These are phyloP conservation scores for Hypholoma sublateritium DNA, from an alignment of 768 basidiomycete species.

Conservation along the genomic window DNA sequence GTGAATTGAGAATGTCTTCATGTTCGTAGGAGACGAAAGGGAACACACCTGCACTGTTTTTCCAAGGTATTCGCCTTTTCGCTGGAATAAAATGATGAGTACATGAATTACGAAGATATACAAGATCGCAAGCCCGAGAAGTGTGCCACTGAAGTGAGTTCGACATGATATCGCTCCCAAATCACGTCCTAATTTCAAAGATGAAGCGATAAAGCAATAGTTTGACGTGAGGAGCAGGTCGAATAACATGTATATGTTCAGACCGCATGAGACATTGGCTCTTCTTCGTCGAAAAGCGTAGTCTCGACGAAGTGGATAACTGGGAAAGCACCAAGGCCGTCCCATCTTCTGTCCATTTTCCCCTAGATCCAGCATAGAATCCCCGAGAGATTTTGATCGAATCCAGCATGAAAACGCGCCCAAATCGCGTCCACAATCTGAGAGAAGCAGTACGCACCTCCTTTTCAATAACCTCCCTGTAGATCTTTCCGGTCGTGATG, in stretches of 20 bases:
- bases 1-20: not conserved
- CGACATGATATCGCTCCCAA: too few species aligned
- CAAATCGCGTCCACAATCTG: not conserved
- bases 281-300: too few species aligned
- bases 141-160: not conserved
- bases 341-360: too few species aligned
- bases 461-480: slow-evolving; percentile 93
- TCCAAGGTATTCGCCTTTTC: slow-evolving; percentile 87
- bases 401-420: too few species aligned
- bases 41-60: slow-evolving; percentile 88
- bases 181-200: too few species aligned
- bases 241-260: not conserved
- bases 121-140: not conserved
- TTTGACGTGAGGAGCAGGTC: not conserved
- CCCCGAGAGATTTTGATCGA: too few species aligned
- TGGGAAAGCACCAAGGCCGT: too few species aligned
- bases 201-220: not conserved
- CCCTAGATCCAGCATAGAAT: too few species aligned
- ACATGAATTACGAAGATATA: not conserved
- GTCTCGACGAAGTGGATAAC: too few species aligned
- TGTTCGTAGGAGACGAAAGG: not conserved
- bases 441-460: slow-evolving; percentile 63
- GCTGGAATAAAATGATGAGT: slow-evolving; percentile 33
- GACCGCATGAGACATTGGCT: not conserved
- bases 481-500: slow-evolving; percentile 98